Percentiles rank a stretch among this genome's conserved stretches.
Evolutionary conservation across 2,329 filamentous ascomycete genomes (phyloP).

Genomic region (Berkeleyomyces basicola): DNA sequence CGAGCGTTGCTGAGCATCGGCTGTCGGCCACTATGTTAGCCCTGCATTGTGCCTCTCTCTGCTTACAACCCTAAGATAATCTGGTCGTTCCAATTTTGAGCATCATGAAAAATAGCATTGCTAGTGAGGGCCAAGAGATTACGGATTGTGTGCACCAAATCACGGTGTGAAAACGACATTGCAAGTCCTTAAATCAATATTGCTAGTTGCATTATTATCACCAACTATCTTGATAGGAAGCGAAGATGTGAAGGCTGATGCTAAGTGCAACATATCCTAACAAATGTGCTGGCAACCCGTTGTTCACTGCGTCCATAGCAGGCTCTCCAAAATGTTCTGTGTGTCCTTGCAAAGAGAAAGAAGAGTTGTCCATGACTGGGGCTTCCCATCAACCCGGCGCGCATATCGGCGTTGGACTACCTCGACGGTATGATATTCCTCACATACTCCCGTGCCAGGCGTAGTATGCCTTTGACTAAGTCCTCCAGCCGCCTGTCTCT

Average conservation of each 20-base stretch:
- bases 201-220: no score
- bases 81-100: no score
- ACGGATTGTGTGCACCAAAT: no score
- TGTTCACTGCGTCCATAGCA: not conserved
- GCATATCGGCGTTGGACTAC: slow-evolving; percentile 17
- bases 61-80: no score
- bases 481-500: slow-evolving; percentile 59
- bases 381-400: not conserved
- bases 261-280: not conserved
- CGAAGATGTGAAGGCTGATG: not conserved
- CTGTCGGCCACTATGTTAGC: no score
- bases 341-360: slow-evolving; percentile 16
- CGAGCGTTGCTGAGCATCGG: no score
- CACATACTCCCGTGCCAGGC: slow-evolving; percentile 39
- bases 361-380: slow-evolving; percentile 5
- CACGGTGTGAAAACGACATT: no score
- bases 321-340: slow-evolving; percentile 1
- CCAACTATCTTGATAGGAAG: not conserved
- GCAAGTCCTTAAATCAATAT: no score
- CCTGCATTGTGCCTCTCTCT: no score
- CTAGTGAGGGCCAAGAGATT: no score
- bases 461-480: slow-evolving; percentile 48
- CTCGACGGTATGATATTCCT: slow-evolving; percentile 41
- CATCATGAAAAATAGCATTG: no score
- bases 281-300: not conserved